Percentiles rank a stretch among this genome's conserved stretches.
phyloP scores from a whole-genome alignment of 345 rosid species.

The Eutrema heterophyllum region DNA sequence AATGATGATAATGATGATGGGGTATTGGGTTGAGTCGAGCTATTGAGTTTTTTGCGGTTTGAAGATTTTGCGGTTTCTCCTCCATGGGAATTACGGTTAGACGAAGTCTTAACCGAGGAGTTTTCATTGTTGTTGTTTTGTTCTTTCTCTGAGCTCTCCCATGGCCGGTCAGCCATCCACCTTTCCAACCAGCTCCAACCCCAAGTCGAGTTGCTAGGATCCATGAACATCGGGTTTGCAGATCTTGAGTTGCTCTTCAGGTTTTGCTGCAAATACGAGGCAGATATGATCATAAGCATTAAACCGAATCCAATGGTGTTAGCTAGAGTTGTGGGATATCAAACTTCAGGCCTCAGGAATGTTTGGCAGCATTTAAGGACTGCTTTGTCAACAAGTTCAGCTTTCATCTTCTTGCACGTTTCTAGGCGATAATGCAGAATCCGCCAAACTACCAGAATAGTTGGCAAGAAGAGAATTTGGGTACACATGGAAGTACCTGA shows the following conservation, averaged over 20 bases:
- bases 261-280: slow-evolving; percentile 49
- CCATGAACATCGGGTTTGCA: slow-evolving; percentile 57
- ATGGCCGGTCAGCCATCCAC: slow-evolving; percentile 86
- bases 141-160: slow-evolving; percentile 55
- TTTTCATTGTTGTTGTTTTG: slow-evolving; percentile 33
- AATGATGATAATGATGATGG: slow-evolving; percentile 47
- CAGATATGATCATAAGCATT: neutral
- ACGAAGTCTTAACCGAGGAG: slow-evolving; percentile 45
- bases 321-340: neutral
- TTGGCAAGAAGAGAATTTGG: neutral
- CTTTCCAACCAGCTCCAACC: slow-evolving; percentile 98
- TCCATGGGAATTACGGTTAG: slow-evolving; percentile 35
- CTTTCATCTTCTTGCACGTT: neutral
- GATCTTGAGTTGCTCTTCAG: slow-evolving; percentile 56
- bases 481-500: slow-evolving; percentile 49
- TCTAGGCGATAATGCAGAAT: neutral
- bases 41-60: slow-evolving; percentile 60
- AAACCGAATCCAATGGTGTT: neutral
- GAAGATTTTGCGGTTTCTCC: slow-evolving; percentile 62
- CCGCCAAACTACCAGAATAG: neutral
- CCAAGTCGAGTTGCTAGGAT: slow-evolving; percentile 78
- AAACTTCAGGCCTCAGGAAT: neutral
- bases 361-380: neutral
- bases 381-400: neutral
- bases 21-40: slow-evolving; percentile 35